These are phyloP conservation scores for Stachybotrys chartarum DNA, from an alignment of 2,329 filamentous ascomycete genomes.

Conservation along the genomic window DNA sequence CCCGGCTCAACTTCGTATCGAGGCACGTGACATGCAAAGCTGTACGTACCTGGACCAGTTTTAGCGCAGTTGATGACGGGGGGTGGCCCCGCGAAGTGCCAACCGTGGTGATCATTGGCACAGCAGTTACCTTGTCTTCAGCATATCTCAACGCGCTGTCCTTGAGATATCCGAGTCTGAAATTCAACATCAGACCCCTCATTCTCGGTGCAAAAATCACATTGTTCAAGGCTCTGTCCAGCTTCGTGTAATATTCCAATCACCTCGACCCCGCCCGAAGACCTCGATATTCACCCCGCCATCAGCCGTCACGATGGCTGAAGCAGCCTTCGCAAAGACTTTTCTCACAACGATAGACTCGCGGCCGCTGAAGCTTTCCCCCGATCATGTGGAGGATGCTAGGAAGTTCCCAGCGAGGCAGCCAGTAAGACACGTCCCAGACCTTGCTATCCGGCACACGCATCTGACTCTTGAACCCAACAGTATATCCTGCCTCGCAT, in stretches of 20 bases:
- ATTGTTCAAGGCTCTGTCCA: no score
- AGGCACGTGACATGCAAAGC: background rate
- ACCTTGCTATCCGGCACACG: slow-evolving; percentile 3
- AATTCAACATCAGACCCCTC: no score
- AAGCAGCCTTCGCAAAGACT: slow-evolving; percentile 74
- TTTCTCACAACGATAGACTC: slow-evolving; percentile 78
- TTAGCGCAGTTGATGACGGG: background rate
- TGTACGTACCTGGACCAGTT: background rate
- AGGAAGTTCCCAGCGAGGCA: slow-evolving; percentile 67
- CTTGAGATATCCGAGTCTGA: no score
- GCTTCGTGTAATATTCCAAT: no score
- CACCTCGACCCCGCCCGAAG: background rate
- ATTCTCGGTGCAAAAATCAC: no score
- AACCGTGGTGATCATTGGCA: slow-evolving; percentile 12
- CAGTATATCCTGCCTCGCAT: slow-evolving; percentile 69
- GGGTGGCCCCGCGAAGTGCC: background rate
- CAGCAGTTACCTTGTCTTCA: no score
- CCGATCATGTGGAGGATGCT: slow-evolving; percentile 85
- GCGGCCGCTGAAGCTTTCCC: slow-evolving; percentile 71
- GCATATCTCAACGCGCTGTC: no score
- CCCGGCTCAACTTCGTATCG: slow-evolving; percentile 25
- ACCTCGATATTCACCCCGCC: background rate
- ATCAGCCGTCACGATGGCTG: slow-evolving; percentile 52
- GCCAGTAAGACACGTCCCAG: slow-evolving; percentile 49
- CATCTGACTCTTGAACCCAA: slow-evolving; percentile 1